Evolutionary conservation across 2,329 filamentous ascomycete species (phyloP).

Genomic region (Mycosphaerella sp.): DNA sequence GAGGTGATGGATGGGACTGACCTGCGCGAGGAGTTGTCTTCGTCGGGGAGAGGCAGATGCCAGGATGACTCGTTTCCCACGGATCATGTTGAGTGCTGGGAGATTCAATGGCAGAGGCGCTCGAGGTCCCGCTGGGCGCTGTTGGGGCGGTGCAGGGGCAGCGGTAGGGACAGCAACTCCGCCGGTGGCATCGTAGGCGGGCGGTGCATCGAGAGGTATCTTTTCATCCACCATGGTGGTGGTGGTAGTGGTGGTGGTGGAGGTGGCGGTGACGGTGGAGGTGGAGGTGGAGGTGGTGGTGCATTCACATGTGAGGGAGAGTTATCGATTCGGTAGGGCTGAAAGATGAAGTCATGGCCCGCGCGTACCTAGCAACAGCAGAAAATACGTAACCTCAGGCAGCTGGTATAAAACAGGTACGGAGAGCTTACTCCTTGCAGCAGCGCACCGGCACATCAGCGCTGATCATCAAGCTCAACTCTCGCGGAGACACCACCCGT

Average conservation of each 20-base stretch:
- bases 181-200: slow-evolving; percentile 35
- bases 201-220: slow-evolving; percentile 38
- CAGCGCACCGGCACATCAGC: neutral
- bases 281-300: too few relatives aligned
- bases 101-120: slow-evolving; percentile 65
- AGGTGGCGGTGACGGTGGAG: neutral
- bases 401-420: neutral
- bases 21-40: slow-evolving; percentile 70
- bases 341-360: too few relatives aligned
- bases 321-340: too few relatives aligned
- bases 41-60: slow-evolving; percentile 84
- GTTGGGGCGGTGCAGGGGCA: slow-evolving; percentile 6
- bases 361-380: too few relatives aligned
- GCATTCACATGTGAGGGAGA: too few relatives aligned
- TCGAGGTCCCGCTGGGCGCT: slow-evolving; percentile 31
- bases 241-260: neutral
- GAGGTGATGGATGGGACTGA: slow-evolving; percentile 29
- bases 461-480: neutral
- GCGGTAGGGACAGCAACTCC: slow-evolving; percentile 3
- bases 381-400: too few relatives aligned
- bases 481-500: neutral
- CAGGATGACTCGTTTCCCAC: slow-evolving; percentile 74
- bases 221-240: slow-evolving; percentile 30
- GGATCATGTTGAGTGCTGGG: slow-evolving; percentile 69
- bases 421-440: neutral